Conservation (phyloP, 345 rosid genomes). For the Mercurialis annua region DNA sequence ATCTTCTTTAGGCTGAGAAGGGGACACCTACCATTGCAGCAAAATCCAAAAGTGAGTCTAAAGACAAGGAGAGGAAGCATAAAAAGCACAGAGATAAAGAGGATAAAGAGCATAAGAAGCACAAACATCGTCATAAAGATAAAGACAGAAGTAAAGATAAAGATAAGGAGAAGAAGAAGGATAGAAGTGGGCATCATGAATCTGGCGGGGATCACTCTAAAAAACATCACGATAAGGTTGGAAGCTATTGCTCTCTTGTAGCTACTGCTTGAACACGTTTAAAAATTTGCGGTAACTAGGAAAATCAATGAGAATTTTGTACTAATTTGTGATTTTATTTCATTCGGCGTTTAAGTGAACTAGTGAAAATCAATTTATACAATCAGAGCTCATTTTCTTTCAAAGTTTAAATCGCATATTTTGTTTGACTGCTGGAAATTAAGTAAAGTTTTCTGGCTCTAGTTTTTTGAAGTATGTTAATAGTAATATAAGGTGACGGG, state of each 20-base stretch:
- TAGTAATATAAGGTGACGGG: neutral
- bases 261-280: slow-evolving; percentile 1
- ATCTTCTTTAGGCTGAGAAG: slow-evolving; percentile 54
- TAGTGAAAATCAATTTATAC: neutral
- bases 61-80: slow-evolving; percentile 88
- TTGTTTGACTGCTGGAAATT: neutral
- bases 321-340: neutral
- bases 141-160: slow-evolving; percentile 77
- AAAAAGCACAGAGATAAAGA: slow-evolving; percentile 84
- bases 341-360: neutral
- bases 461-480: neutral
- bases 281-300: neutral
- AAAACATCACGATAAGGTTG: slow-evolving; percentile 87
- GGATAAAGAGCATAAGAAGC: slow-evolving; percentile 91
- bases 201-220: slow-evolving; percentile 73
- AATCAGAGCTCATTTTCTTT: neutral
- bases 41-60: slow-evolving; percentile 65
- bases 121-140: slow-evolving; percentile 71
- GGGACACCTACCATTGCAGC: slow-evolving; percentile 71
- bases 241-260: slow-evolving; percentile 7
- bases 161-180: slow-evolving; percentile 80
- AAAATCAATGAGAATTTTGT: neutral
- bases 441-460: neutral
- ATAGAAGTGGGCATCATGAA: slow-evolving; percentile 72
- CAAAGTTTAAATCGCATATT: neutral